These are phyloP conservation scores for Botryosphaeria dothidea DNA, from an alignment of 2,329 filamentous ascomycete species.

Conservation along the genomic window DNA sequence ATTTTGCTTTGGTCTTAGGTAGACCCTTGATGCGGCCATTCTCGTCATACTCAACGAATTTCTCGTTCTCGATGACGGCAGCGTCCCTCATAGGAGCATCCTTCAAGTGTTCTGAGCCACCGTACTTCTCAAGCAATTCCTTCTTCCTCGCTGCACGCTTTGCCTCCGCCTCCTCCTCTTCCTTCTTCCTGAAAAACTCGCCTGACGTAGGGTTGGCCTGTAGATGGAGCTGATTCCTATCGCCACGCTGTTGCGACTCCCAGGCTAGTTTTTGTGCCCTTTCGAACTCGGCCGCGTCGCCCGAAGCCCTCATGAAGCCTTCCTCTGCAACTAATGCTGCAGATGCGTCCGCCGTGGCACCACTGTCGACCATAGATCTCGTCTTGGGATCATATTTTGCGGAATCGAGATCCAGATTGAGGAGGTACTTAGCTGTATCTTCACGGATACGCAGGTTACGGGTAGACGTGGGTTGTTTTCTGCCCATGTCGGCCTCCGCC, in stretches of 20 bases:
- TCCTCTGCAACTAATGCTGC: conserved; percentile 87
- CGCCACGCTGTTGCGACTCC: conserved; percentile 85
- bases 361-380: conserved; percentile 82
- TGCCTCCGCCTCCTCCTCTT: conserved; percentile 69
- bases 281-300: conserved; percentile 92
- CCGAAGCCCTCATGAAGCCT: conserved; percentile 83
- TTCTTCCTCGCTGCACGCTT: conserved; percentile 69
- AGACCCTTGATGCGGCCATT: conserved; percentile 86
- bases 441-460: conserved; percentile 89
- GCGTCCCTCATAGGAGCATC: conserved; percentile 65
- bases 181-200: conserved; percentile 79
- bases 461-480: conserved; percentile 87
- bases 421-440: conserved; percentile 93
- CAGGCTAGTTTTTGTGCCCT: conserved; percentile 87
- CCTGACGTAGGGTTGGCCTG: conserved; percentile 97
- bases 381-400: conserved; percentile 98
- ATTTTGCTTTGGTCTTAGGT: conserved; percentile 73
- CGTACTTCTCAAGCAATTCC: conserved; percentile 79
- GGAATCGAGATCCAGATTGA: conserved; percentile 93
- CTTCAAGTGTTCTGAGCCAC: conserved; percentile 63
- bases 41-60: conserved; percentile 93
- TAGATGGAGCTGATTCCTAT: conserved; percentile 79
- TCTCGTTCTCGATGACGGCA: conserved; percentile 77
- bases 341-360: conserved; percentile 76
- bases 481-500: conserved; percentile 95